Evolutionary conservation across 495 filamentous ascomycete species (phyloP), one percentile per base, ranked within the genome.

Genomic region (Rhypophila decipiens): DNA sequence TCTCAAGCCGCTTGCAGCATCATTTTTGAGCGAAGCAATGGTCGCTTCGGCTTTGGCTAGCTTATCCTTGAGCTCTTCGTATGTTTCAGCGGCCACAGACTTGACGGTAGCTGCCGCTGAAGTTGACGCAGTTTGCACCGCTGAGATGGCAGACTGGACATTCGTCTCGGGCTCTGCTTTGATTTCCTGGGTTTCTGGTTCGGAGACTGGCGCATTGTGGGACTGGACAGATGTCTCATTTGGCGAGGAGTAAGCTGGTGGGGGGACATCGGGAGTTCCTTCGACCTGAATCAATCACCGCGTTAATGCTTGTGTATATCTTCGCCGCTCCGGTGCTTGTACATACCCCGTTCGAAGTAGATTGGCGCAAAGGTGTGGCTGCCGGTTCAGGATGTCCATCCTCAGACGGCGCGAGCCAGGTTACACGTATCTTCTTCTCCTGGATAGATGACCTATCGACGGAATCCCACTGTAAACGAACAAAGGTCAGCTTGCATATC

Each of bases 361-460:
- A 29, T n/a, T 42, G 45, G n/a, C 60, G 63, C 31, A 42, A 31
- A 13, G 64, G 64, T 2, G 66, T 67, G 0, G 51, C 42, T 4
- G 47, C 47, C 2, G 49, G 42, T 18, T 51, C 48, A n/a, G 44
- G 22, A 20, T 47, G 34, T 7, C 50, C 53, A 10, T 57, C 56
- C 21, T 57, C 48, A 8, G 53, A 34, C 12, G 64, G 52, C 24
- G 84, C 69, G 3, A 96, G 71, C 69, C 87, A 97, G 31, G 70
- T 71, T 46, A 98, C 93, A n/a, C 91, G 84, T 52, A 98, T 97
- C 72, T 97, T 98, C 72, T 85, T 87, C 73, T 98, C 94, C 57
- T 86, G 78, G 46, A 97, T 82, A 0, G 79, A 69, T 2, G 76
- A 72, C 68, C 90, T 96, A 42, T 84, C 72, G 49, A 93, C 80